Evolutionary conservation across 2,329 filamentous ascomycete genomes (phyloP), one percentile per base, ranked within the genome.

Genomic region (Cladobotryum mycophilum): DNA sequence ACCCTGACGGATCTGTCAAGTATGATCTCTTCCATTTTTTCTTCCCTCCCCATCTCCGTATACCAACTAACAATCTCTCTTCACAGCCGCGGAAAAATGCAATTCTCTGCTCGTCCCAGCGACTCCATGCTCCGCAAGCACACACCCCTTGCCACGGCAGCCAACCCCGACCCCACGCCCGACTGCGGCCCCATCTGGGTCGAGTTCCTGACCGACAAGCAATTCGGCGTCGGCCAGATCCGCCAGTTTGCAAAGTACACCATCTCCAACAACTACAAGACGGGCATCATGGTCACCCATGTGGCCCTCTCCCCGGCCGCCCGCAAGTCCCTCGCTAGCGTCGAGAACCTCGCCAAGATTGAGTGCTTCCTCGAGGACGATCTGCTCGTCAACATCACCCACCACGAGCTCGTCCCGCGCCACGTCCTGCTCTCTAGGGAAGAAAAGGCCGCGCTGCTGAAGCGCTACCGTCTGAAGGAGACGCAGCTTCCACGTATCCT

Each of bases 341-440:
- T 92, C 52, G 82, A 87, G 60, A 82, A 84, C 55, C 79, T 82
- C 66, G 87, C 86, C 49, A 83, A 88, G 64, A 89, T 96, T 64
- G 93, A 99, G 75, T 89, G 89, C 67, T 99, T 99, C 75, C 82
- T 92, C 61, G 93, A 97, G 76, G 87, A 93, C 68, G 93, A 99
- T 71, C 72, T 99, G 61, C 79, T 97, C 53, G 91, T 99, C 70
- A 99, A 99, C 73, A 97, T 99, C 70, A 97, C 92, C 53, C 88
- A 91, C 69, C 93, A 99, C 74, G 92, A 97, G 72, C 80, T 99
- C 50, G 93, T 99, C 30, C 93, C 93, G 41, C 90, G 88, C 67
- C 93, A 99, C 67, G 85, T 97, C 36, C 73, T 97, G 54, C 81
- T 99, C 51, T 95, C 89, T 62, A 80, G 84, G 42, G 89, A 95